phyloP scores from a whole-genome alignment of 768 basidiomycete species.

The Leccinum fibrillosum region DNA sequence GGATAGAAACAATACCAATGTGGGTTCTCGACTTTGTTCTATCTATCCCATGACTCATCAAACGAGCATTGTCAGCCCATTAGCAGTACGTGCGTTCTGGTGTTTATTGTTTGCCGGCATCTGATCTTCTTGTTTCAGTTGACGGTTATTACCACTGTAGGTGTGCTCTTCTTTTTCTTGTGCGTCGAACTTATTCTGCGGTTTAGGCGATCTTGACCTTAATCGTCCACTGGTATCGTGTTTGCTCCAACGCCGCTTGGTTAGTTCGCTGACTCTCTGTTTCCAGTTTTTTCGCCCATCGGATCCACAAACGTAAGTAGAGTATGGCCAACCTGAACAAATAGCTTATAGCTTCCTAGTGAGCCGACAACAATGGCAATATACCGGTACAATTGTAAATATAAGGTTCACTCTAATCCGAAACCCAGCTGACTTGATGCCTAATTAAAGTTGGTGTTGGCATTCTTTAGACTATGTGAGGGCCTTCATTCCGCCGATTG shows the following conservation, averaged over 20 bases:
- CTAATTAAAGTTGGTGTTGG: conserved; percentile 24
- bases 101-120: background rate
- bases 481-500: background rate
- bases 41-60: background rate
- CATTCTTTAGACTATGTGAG: conserved; percentile 32
- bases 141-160: conserved; percentile 32
- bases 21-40: conserved; percentile 15
- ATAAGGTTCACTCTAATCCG: conserved; percentile 1
- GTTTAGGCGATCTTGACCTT: conserved; percentile 46
- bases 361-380: conserved; percentile 27
- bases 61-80: conserved; percentile 11
- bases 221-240: conserved; percentile 48
- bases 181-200: conserved; percentile 9
- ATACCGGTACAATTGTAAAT: conserved; percentile 35
- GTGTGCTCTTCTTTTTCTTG: background rate
- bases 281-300: conserved; percentile 37
- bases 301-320: conserved; percentile 40
- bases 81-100: conserved; percentile 23
- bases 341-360: conserved; percentile 12
- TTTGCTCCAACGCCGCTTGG: background rate
- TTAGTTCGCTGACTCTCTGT: background rate
- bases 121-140: conserved; percentile 14
- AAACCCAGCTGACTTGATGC: background rate
- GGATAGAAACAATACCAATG: conserved; percentile 46
- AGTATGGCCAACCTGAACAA: background rate